phyloP scores from a whole-genome alignment of 371 early-diverging fungal species.

The Apophysomyces variabilis region DNA sequence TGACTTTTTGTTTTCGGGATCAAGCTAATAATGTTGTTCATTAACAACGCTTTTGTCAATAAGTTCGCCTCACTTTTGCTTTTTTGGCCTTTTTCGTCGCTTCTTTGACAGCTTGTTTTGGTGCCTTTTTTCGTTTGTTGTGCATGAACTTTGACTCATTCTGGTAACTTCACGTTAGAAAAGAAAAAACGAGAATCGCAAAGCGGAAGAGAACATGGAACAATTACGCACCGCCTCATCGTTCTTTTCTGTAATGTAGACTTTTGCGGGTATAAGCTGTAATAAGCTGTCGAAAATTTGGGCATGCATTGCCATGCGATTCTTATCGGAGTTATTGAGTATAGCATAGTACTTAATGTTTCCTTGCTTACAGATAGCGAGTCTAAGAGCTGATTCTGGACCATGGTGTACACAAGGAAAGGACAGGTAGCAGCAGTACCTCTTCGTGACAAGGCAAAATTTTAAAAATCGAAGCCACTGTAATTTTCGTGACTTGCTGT shows the following conservation, averaged over 20 bases:
- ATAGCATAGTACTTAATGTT: background rate
- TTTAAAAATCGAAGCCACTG: slow-evolving; percentile 3
- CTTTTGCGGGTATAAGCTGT: slow-evolving; percentile 75
- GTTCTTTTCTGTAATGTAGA: slow-evolving; percentile 65
- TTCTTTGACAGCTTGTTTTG: slow-evolving; percentile 80
- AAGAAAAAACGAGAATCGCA: background rate
- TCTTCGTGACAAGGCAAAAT: background rate
- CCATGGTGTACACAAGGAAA: slow-evolving; percentile 29
- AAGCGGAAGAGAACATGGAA: slow-evolving; percentile 8
- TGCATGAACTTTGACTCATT: slow-evolving; percentile 62
- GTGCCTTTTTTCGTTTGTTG: slow-evolving; percentile 77
- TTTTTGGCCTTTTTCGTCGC: slow-evolving; percentile 80
- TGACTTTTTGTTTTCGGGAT: slow-evolving; percentile 58
- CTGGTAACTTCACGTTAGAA: slow-evolving; percentile 21
- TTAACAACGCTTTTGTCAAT: too few relatives aligned
- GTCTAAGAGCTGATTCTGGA: slow-evolving; percentile 38
- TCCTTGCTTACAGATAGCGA: slow-evolving; percentile 27
- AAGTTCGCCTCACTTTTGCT: slow-evolving; percentile 56
- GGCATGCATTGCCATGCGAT: slow-evolving; percentile 62
- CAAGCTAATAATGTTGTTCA: slow-evolving; percentile 33
- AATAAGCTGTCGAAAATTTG: slow-evolving; percentile 68
- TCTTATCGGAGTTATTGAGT: slow-evolving; percentile 33
- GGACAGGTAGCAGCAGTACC: background rate
- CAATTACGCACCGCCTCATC: slow-evolving; percentile 43
- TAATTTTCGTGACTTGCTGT: background rate